Base-by-base conservation (phyloP, 2,329 filamentous ascomycete species). In the Aureobasidium pullulans region DNA sequence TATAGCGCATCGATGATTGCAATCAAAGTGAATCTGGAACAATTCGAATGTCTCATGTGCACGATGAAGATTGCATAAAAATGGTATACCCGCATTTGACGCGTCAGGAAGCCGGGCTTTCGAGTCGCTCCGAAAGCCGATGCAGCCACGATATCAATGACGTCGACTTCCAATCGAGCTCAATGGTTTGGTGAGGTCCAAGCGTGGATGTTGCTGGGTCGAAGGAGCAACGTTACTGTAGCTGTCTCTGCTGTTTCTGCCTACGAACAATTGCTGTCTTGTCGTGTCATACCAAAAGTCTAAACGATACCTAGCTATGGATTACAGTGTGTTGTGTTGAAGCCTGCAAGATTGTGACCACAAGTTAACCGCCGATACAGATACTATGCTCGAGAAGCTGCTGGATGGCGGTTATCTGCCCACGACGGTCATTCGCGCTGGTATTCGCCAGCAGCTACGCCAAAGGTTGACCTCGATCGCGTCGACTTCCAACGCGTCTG, bases 391-490 rank as follows among this genome's bases (percentile, higher is more conserved):
- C 77, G 82, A 85, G 67, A 79, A 76, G 72, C 72, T 88, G 60
- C 78, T 88, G 39, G 85, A 89, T 70, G 76, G 78, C 62, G 86
- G 85, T 61, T 85, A 85, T 67, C 77, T 89, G 32, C 86, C 86
- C 3, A 69, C 79, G 10, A 69, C 70, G 63, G 66, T 88, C 29
- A 84, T 88, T 64, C 83, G 85, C 16, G 67, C 83, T 16, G 85
- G 85, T 15, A 88, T 89, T 66, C 80, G 85, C 15, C 77, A 78
- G n/a, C 84, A 88, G 71, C 78, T 89, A 10, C 76, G 76, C n/a
- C 76, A 84, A 62, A 83, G 86, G 13, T 74, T 87, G 37, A 69
- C 73, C 39, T 75, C 76, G 40, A 85, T 88, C 64, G 71, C 76
- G 29, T 76, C 76, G 9, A 78, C 79, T 1, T 81, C 81, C 15